Percentiles rank a stretch among this genome's conserved stretches.
phyloP scores from a whole-genome alignment of 2,329 filamentous ascomycete species.

The Macroventuria anomochaeta region DNA sequence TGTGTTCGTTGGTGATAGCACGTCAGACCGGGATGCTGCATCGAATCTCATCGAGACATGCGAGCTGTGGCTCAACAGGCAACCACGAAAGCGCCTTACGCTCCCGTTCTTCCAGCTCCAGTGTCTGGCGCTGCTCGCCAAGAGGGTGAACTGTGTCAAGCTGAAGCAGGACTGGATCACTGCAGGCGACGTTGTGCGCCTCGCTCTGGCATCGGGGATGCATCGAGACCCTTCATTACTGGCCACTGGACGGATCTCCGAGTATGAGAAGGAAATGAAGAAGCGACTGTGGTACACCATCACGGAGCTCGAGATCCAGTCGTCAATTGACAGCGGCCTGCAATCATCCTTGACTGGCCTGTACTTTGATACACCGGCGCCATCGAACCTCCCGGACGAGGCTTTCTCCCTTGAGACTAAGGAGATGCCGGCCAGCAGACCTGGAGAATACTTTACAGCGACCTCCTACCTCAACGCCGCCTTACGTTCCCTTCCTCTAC shows the following conservation, averaged over 20 bases:
- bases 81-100: slow-evolving; percentile 61
- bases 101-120: slow-evolving; percentile 59
- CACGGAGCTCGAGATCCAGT: slow-evolving; percentile 63
- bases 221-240: slow-evolving; percentile 56
- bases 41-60: slow-evolving; percentile 48
- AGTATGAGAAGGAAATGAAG: slow-evolving; percentile 61
- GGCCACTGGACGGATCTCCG: slow-evolving; percentile 39
- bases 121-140: slow-evolving; percentile 59
- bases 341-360: slow-evolving; percentile 50
- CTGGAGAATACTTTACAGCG: slow-evolving; percentile 39
- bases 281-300: slow-evolving; percentile 65
- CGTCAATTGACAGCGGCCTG: slow-evolving; percentile 63
- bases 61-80: slow-evolving; percentile 52
- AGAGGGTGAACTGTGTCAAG: slow-evolving; percentile 59
- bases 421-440: slow-evolving; percentile 32
- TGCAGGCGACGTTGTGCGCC: slow-evolving; percentile 58
- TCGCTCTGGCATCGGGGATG: slow-evolving; percentile 61
- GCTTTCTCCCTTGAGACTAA: slow-evolving; percentile 47
- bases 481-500: slow-evolving; percentile 38
- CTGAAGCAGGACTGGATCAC: slow-evolving; percentile 62
- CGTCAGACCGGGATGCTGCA: slow-evolving; percentile 50
- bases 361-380: slow-evolving; percentile 59
- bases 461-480: slow-evolving; percentile 37
- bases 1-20: slow-evolving; percentile 53
- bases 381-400: slow-evolving; percentile 60